Conservation (phyloP, 257 asterid genomes). For the Galeopsis tetrahit region DNA sequence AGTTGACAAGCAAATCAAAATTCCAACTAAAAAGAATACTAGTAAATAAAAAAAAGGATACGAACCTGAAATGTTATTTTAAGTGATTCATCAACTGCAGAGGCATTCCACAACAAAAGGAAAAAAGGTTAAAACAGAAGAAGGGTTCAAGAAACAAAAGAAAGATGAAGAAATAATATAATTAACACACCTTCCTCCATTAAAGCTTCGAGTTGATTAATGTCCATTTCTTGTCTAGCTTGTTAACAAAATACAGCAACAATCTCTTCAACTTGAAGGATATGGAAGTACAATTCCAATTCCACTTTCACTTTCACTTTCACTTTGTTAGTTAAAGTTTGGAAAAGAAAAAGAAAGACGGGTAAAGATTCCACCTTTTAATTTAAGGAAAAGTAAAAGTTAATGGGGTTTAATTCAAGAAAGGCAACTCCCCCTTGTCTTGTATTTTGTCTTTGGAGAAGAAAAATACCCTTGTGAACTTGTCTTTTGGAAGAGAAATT, state of each 20-base stretch:
- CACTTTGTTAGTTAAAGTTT: constrained; percentile 27
- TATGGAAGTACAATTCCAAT: constrained; percentile 10
- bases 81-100: constrained; percentile 62
- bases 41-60: constrained; percentile 3
- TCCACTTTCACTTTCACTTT: neutral
- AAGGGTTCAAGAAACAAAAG: constrained; percentile 5
- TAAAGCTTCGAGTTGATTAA: constrained; percentile 55
- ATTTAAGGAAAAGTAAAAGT: constrained; percentile 25
- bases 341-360: constrained; percentile 16
- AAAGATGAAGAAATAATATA: constrained; percentile 7
- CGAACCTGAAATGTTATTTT: constrained; percentile 60
- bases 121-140: neutral
- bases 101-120: constrained; percentile 25
- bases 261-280: neutral
- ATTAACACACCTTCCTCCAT: constrained; percentile 57
- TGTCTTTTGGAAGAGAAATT: too few species aligned
- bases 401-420: constrained; percentile 54
- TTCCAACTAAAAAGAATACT: neutral
- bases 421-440: constrained; percentile 34
- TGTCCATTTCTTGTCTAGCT: constrained; percentile 52
- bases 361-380: constrained; percentile 45
- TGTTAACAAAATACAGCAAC: constrained; percentile 16
- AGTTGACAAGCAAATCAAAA: constrained; percentile 7
- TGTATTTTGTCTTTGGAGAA: too few species aligned
- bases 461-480: too few species aligned